Conservation (phyloP, 2,329 filamentous ascomycete genomes). For the Paraphoma chrysanthemicola region DNA sequence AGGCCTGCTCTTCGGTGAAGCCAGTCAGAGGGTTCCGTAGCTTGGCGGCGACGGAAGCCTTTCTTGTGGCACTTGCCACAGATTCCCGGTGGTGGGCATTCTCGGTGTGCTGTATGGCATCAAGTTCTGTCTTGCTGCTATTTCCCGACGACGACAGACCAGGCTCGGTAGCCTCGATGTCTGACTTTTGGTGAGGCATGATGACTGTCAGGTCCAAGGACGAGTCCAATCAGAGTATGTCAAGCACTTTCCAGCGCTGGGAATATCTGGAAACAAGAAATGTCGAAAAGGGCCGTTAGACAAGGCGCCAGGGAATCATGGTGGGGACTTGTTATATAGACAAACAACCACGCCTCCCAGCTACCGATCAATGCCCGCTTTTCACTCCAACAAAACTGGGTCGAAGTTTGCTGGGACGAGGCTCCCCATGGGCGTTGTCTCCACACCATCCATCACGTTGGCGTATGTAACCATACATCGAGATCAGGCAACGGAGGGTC, state of each 20-base stretch:
- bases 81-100: background rate
- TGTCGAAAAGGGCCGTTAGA: conserved; percentile 3
- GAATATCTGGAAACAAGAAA: conserved; percentile 7
- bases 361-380: conserved; percentile 11
- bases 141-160: conserved; percentile 20
- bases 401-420: conserved; percentile 6
- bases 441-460: conserved; percentile 24
- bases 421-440: conserved; percentile 19
- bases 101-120: background rate
- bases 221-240: background rate
- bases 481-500: conserved; percentile 11
- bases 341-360: conserved; percentile 1
- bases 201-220: background rate
- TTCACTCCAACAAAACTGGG: conserved; percentile 12
- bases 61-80: conserved; percentile 26
- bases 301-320: conserved; percentile 3
- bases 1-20: conserved; percentile 59
- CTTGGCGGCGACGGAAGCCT: conserved; percentile 32
- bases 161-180: conserved; percentile 37
- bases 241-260: background rate
- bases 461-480: conserved; percentile 33
- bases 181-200: conserved; percentile 32
- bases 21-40: conserved; percentile 64
- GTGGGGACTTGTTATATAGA: conserved; percentile 17
- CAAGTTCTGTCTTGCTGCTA: conserved; percentile 33